Conservation (phyloP, 2,329 filamentous ascomycete species). For the Neofusicoccum umdonicola region DNA sequence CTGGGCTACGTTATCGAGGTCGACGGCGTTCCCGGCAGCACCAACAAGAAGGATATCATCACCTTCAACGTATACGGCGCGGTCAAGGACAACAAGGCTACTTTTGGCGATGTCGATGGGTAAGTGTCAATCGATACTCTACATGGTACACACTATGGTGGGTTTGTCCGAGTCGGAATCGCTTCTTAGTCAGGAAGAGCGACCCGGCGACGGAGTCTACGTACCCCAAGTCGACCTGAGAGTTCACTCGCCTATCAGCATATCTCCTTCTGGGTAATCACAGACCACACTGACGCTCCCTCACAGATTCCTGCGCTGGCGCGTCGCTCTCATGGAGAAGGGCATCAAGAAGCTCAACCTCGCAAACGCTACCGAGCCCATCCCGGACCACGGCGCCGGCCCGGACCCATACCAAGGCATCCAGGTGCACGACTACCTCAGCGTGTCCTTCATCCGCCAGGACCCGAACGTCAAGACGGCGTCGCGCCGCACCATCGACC, state of each 20-base stretch:
- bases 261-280: not conserved
- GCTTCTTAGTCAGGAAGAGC: not conserved
- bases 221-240: too few relatives aligned
- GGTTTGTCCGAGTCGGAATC: not conserved
- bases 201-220: not conserved
- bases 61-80: constrained; percentile 94
- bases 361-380: constrained; percentile 63
- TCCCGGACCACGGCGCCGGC: constrained; percentile 64
- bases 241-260: not conserved
- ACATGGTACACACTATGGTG: not conserved
- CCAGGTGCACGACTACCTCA: constrained; percentile 91
- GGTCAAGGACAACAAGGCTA: constrained; percentile 75
- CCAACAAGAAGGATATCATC: constrained; percentile 62
- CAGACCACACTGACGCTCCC: not conserved
- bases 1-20: constrained; percentile 81
- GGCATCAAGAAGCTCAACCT: constrained; percentile 74
- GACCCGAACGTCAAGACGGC: constrained; percentile 73
- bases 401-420: constrained; percentile 84
- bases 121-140: constrained; percentile 47
- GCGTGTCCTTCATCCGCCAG: constrained; percentile 81
- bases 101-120: constrained; percentile 80
- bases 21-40: constrained; percentile 51
- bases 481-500: constrained; percentile 75
- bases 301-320: constrained; percentile 80
- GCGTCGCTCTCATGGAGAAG: constrained; percentile 85